A percentile compares a stretch with the other conserved stretches of the same genome.
Evolutionary conservation across 169 alveolate species (phyloP).

Genomic region (Besnoitia besnoiti): DNA sequence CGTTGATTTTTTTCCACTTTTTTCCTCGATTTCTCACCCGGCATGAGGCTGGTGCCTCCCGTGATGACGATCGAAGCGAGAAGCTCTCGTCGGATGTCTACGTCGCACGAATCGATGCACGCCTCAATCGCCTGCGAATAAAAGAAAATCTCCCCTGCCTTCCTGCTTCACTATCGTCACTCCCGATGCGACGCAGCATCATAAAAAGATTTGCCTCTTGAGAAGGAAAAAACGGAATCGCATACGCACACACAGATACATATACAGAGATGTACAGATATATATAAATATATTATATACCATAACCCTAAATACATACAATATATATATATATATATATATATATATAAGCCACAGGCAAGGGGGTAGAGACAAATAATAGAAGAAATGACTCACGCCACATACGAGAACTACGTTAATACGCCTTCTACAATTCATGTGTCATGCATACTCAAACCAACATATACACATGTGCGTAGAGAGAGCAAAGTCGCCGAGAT

Average conservation of each 20-base stretch:
- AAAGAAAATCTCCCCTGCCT: background rate
- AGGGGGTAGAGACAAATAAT: background rate
- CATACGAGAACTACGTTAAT: too few relatives aligned
- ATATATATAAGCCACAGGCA: background rate
- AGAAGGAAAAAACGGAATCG: background rate
- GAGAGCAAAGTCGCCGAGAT: too few relatives aligned
- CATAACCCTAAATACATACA: background rate
- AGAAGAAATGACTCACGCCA: too few relatives aligned
- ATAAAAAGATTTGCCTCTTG: background rate
- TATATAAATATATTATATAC: background rate
- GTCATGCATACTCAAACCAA: too few relatives aligned
- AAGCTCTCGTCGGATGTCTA: constrained; percentile 94
- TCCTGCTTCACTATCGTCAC: too few relatives aligned
- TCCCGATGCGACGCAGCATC: too few relatives aligned
- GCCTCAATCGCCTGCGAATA: constrained; percentile 46
- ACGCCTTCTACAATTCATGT: too few relatives aligned
- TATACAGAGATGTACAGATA: background rate
- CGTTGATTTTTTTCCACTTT: background rate
- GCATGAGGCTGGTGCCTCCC: constrained; percentile 94
- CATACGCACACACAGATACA: background rate
- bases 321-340: constrained; percentile 18
- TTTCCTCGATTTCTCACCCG: constrained; percentile 75
- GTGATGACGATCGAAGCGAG: constrained; percentile 90
- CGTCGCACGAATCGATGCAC: constrained; percentile 77
- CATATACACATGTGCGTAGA: too few relatives aligned